These are phyloP conservation scores for Talaromyces atroroseus DNA, from an alignment of 2,329 filamentous ascomycete species.

Conservation along the genomic window DNA sequence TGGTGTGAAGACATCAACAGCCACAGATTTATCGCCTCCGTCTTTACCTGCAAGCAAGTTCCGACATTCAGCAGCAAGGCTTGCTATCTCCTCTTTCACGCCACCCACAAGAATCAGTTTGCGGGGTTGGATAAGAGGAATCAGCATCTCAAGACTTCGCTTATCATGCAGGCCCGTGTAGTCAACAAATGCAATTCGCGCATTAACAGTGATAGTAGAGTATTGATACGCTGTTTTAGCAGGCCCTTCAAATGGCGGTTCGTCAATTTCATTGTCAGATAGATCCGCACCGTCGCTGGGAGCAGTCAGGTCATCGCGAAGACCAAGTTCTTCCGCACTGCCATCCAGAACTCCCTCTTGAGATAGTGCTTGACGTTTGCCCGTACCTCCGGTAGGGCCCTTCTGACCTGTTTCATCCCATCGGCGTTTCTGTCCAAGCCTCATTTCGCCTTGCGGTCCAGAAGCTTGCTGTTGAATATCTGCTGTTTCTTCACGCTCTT, in stretches of 20 bases:
- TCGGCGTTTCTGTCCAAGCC: conserved; percentile 84
- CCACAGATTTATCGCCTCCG: conserved; percentile 16
- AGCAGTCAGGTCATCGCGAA: conserved; percentile 40
- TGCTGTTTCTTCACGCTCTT: conserved; percentile 74
- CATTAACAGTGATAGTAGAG: conserved; percentile 60
- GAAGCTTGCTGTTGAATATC: conserved; percentile 56
- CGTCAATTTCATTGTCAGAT: conserved; percentile 50
- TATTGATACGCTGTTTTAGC: conserved; percentile 66
- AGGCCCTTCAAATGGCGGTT: conserved; percentile 55
- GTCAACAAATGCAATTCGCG: conserved; percentile 81
- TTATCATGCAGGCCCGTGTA: conserved; percentile 91
- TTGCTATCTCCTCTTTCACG: conserved; percentile 67
- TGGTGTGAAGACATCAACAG: conserved; percentile 67
- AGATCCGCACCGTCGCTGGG: conserved; percentile 54
- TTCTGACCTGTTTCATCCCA: conserved; percentile 67
- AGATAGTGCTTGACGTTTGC: conserved; percentile 26
- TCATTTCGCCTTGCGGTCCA: conserved; percentile 52
- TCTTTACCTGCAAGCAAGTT: conserved; percentile 52
- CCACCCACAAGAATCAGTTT: conserved; percentile 93
- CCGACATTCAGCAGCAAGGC: conserved; percentile 74
- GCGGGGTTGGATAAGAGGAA: conserved; percentile 86
- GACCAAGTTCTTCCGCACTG: conserved; percentile 47
- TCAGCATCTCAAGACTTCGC: conserved; percentile 86
- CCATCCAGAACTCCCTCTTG: conserved; percentile 27
- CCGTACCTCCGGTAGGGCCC: conserved; percentile 32